Percentiles rank a stretch among this genome's conserved stretches.
Evolutionary conservation across 495 filamentous ascomycete genomes (phyloP).

Genomic region (Penicillium arizonense): DNA sequence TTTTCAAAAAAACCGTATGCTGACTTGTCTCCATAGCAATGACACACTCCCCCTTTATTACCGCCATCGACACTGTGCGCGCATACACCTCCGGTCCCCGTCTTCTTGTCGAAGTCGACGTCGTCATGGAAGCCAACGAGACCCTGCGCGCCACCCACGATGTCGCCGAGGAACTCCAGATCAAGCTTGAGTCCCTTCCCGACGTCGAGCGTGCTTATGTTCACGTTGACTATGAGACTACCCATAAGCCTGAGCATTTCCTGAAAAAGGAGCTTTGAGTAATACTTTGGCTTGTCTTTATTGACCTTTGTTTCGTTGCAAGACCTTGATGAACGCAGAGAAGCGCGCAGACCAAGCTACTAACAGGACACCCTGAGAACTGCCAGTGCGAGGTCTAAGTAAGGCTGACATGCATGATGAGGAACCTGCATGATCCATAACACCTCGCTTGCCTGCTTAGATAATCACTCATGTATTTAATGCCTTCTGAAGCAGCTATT

Average conservation of each 20-base stretch:
- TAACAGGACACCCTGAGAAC: too few relatives aligned
- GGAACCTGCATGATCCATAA: too few relatives aligned
- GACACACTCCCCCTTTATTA: conserved; percentile 81
- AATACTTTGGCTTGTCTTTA: too few relatives aligned
- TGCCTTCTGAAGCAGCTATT: too few relatives aligned
- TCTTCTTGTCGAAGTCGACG: conserved; percentile 85
- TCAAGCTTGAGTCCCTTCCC: conserved; percentile 88
- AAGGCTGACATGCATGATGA: too few relatives aligned
- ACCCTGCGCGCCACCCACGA: conserved; percentile 82
- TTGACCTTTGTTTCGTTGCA: too few relatives aligned
- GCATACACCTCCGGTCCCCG: conserved; percentile 89
- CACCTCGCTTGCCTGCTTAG: too few relatives aligned
- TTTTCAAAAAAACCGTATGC: background rate
- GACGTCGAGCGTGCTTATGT: conserved; percentile 95
- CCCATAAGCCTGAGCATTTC: conserved; percentile 85
- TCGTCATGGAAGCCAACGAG: conserved; percentile 74
- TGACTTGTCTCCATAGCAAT: conserved; percentile 50
- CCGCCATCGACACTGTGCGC: conserved; percentile 88
- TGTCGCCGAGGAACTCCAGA: conserved; percentile 90
- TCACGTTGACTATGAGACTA: conserved; percentile 96
- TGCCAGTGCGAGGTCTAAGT: too few relatives aligned
- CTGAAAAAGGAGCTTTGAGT: conserved; percentile 59
- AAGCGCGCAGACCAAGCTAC: too few relatives aligned
- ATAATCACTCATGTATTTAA: too few relatives aligned
- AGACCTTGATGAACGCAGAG: too few relatives aligned